These are phyloP conservation scores for Exidia glandulosa DNA, from an alignment of 768 basidiomycete genomes.

Conservation along the genomic window DNA sequence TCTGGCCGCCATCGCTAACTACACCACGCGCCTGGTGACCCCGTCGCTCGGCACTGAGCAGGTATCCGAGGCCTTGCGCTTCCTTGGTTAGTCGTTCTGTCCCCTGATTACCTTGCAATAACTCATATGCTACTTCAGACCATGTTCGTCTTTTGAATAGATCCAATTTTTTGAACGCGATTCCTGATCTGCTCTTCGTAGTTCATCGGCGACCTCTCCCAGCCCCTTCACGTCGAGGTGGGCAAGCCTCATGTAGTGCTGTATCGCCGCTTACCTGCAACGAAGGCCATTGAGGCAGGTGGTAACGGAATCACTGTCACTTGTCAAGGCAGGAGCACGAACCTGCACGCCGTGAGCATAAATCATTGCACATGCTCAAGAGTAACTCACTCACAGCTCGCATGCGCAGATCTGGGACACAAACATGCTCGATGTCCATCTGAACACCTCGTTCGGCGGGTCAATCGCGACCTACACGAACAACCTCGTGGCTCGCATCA, in stretches of 20 bases:
- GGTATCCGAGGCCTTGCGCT: constrained; percentile 41
- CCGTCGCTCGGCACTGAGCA: constrained; percentile 31
- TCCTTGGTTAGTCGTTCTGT: constrained; percentile 29
- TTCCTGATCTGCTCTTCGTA: constrained; percentile 1
- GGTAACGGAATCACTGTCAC: constrained; percentile 32
- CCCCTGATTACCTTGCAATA: too few relatives aligned
- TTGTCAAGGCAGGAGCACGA: constrained; percentile 30
- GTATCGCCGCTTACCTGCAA: background rate
- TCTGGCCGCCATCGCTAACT: constrained; percentile 44
- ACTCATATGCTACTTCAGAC: too few relatives aligned
- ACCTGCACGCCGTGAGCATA: constrained; percentile 29
- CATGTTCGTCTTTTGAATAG: too few relatives aligned
- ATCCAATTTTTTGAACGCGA: too few relatives aligned
- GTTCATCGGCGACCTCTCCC: constrained; percentile 39
- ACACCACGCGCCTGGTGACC: constrained; percentile 38
- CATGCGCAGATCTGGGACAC: constrained; percentile 6
- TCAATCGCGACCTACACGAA: constrained; percentile 23
- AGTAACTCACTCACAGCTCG: background rate
- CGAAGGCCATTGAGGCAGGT: constrained; percentile 32
- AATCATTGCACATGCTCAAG: background rate
- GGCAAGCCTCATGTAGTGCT: background rate
- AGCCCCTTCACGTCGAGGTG: constrained; percentile 30
- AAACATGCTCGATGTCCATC: constrained; percentile 12
- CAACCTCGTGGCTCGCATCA: constrained; percentile 29
- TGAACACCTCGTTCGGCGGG: constrained; percentile 11